phyloP scores from a whole-genome alignment of 495 filamentous ascomycete genomes.

The Geoglossum glabrum region DNA sequence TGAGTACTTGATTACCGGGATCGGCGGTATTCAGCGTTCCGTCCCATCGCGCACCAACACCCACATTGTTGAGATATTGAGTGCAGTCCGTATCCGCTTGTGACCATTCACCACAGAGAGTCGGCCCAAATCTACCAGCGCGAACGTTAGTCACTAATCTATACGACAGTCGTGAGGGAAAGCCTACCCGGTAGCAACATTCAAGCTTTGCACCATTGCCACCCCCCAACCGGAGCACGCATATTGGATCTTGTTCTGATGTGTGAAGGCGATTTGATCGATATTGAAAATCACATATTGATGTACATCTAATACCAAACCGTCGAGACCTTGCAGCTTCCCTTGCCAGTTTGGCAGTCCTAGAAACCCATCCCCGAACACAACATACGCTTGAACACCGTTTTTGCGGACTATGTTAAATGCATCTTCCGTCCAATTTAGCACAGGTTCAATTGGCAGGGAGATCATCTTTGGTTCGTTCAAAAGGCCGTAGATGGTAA shows the following conservation, averaged over 20 bases:
- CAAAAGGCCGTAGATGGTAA: conserved; percentile 67
- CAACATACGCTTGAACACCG: conserved; percentile 42
- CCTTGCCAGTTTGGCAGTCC: conserved; percentile 65
- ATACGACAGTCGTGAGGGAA: background rate
- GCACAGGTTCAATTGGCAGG: conserved; percentile 35
- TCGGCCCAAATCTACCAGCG: conserved; percentile 55
- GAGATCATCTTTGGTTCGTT: conserved; percentile 73
- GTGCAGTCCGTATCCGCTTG: conserved; percentile 97
- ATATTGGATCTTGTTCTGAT: conserved; percentile 57
- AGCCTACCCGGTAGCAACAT: conserved; percentile 44
- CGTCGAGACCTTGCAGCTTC: conserved; percentile 31
- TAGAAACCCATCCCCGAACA: conserved; percentile 71
- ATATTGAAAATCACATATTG: conserved; percentile 83
- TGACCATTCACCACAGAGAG: conserved; percentile 93
- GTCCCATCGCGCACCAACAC: conserved; percentile 74
- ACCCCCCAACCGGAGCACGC: conserved; percentile 71
- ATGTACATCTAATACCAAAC: conserved; percentile 73
- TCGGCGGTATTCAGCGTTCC: conserved; percentile 50
- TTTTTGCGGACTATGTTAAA: conserved; percentile 45
- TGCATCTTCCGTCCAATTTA: conserved; percentile 49
- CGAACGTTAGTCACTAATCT: background rate
- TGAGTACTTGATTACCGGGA: conserved; percentile 31
- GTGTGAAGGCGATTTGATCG: conserved; percentile 49
- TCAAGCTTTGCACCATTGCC: conserved; percentile 51
- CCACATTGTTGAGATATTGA: conserved; percentile 72